A percentile compares a stretch with the other conserved stretches of the same genome.
These are phyloP conservation scores for Chimonanthus praecox DNA, from an alignment of 164 flowering plant species.

Conservation along the genomic window DNA sequence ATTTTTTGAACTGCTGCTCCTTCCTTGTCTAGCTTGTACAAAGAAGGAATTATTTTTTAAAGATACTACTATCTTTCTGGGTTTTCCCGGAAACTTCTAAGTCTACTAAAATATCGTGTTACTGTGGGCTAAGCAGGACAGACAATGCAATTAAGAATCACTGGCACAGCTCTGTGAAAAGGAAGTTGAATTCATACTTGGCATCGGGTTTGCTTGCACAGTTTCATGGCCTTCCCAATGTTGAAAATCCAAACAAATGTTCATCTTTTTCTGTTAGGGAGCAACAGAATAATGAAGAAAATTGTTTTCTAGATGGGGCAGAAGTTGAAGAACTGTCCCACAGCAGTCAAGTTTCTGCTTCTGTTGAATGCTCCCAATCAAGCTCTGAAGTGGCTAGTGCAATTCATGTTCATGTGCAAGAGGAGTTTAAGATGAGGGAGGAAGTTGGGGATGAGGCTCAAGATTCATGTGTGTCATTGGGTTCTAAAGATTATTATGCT, in stretches of 20 bases:
- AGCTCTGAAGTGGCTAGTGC: constrained; percentile 33
- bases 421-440: constrained; percentile 26
- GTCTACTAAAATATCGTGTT: constrained; percentile 18
- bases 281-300: constrained; percentile 50
- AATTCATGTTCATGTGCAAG: constrained; percentile 19
- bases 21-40: neutral
- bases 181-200: constrained; percentile 77
- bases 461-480: constrained; percentile 34
- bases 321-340: constrained; percentile 67
- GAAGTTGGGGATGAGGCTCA: constrained; percentile 31
- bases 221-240: constrained; percentile 43
- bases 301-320: constrained; percentile 29
- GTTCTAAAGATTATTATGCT: constrained; percentile 33
- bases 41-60: neutral
- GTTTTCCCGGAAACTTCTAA: neutral
- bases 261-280: constrained; percentile 40
- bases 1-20: neutral
- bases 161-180: constrained; percentile 97
- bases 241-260: constrained; percentile 34
- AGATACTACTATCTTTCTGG: too few species aligned
- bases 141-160: constrained; percentile 99
- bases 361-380: constrained; percentile 39
- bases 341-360: constrained; percentile 68
- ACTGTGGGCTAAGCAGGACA: constrained; percentile 50
- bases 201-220: constrained; percentile 79